A percentile compares a stretch with the other conserved stretches of the same genome.
phyloP scores from a whole-genome alignment of 495 filamentous ascomycete species.

The Margaritispora aquatica region DNA sequence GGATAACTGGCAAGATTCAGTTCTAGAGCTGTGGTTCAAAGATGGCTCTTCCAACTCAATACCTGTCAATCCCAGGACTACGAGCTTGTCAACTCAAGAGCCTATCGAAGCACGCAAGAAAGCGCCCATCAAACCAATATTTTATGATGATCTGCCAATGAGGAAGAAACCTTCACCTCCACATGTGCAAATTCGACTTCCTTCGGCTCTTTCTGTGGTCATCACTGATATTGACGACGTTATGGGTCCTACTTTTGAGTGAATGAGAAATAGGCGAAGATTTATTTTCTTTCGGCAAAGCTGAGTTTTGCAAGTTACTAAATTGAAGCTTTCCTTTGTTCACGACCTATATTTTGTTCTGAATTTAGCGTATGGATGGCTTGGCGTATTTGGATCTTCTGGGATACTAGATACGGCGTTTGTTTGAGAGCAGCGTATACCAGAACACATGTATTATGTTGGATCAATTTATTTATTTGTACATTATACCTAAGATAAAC shows the following conservation, averaged over 20 bases:
- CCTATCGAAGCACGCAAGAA: not conserved
- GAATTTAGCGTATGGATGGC: too few species aligned
- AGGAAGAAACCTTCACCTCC: not conserved
- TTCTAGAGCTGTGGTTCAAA: conserved; percentile 4
- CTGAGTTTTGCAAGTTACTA: not conserved
- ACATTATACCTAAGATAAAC: too few species aligned
- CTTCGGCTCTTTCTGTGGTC: not conserved
- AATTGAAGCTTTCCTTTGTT: too few species aligned
- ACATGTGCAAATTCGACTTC: not conserved
- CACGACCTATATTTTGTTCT: too few species aligned
- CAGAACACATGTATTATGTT: too few species aligned
- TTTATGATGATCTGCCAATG: not conserved
- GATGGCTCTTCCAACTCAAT: not conserved
- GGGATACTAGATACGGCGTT: too few species aligned
- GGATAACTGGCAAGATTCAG: conserved; percentile 1
- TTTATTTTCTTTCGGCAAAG: not conserved
- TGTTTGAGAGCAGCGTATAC: too few species aligned
- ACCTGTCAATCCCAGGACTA: not conserved
- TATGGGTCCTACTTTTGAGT: not conserved
- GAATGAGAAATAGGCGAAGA: not conserved
- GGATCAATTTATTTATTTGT: too few species aligned
- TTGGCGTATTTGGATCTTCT: too few species aligned
- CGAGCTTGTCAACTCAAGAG: not conserved
- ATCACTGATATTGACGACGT: not conserved
- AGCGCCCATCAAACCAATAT: not conserved